phyloP scores from a whole-genome alignment of 257 asterid species.

The Nicotiana otophora region DNA sequence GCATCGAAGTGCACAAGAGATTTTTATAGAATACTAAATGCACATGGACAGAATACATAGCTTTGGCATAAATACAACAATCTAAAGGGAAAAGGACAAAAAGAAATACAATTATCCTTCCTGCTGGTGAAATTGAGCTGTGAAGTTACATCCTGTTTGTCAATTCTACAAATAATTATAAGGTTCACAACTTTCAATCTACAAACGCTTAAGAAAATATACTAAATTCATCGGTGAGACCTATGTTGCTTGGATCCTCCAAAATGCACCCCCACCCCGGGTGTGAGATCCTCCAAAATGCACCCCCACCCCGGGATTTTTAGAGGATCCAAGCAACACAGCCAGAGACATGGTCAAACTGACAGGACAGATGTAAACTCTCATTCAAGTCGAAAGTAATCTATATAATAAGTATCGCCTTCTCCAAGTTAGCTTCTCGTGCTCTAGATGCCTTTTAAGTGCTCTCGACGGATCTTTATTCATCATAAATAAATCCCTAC shows the following conservation, averaged over 20 bases:
- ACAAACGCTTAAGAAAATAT: neutral
- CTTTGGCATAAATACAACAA: neutral
- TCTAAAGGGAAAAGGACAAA: neutral
- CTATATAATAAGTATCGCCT: neutral
- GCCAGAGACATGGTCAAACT: neutral
- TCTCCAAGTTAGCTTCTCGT: neutral
- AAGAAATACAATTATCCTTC: neutral
- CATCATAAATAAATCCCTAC: too few relatives aligned
- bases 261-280: too few relatives aligned
- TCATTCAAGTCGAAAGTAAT: constrained; percentile 3
- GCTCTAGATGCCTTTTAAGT: neutral
- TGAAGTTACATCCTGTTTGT: neutral
- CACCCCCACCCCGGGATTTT: too few relatives aligned
- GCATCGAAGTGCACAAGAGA: neutral
- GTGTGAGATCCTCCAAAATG: too few relatives aligned
- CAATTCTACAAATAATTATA: neutral
- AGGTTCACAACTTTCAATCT: neutral
- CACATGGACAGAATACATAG: neutral
- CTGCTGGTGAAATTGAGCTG: neutral
- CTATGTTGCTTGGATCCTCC: too few relatives aligned
- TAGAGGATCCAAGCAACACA: too few relatives aligned
- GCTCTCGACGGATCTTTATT: neutral
- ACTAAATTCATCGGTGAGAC: neutral
- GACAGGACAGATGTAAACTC: neutral
- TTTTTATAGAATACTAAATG: neutral